Evolutionary conservation across 257 asterid genomes (phyloP).

Genomic region (Primulina tabacum): DNA sequence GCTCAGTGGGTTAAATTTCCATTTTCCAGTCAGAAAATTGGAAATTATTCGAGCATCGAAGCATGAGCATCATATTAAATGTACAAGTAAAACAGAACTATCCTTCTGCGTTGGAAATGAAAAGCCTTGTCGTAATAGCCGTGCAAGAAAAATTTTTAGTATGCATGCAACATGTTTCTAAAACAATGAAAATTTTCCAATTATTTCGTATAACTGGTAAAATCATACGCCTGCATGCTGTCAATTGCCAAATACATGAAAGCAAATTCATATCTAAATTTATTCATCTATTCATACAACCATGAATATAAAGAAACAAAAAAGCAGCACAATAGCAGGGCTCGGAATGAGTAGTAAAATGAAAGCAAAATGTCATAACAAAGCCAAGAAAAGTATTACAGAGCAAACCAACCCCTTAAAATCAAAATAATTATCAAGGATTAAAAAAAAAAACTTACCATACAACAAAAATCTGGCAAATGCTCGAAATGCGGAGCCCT

Average conservation of each 20-base stretch:
- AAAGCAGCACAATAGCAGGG: conserved; percentile 1
- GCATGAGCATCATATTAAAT: neutral
- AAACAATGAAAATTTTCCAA: conserved; percentile 11
- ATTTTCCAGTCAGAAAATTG: conserved; percentile 1
- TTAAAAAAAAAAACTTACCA: conserved; percentile 36
- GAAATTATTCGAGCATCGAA: neutral
- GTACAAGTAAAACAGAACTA: neutral
- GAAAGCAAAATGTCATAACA: conserved; percentile 1
- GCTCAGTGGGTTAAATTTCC: neutral
- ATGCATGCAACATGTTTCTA: neutral
- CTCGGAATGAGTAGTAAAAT: conserved; percentile 4
- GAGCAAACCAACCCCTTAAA: neutral
- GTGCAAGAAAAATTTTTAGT: neutral
- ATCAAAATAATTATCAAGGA: neutral
- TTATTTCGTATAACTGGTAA: neutral
- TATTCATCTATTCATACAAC: neutral
- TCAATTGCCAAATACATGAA: neutral
- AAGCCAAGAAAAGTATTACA: neutral
- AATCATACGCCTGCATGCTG: neutral
- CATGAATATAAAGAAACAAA: neutral
- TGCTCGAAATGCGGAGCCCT: conserved; percentile 64
- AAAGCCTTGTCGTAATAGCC: conserved; percentile 6
- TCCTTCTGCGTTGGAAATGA: conserved; percentile 10
- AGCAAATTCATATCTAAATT: no score
- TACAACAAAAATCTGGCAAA: conserved; percentile 62